Evolutionary conservation across 805 yeast species (phyloP), one percentile per base, ranked within the genome.

Genomic region (Candida oleophila): DNA sequence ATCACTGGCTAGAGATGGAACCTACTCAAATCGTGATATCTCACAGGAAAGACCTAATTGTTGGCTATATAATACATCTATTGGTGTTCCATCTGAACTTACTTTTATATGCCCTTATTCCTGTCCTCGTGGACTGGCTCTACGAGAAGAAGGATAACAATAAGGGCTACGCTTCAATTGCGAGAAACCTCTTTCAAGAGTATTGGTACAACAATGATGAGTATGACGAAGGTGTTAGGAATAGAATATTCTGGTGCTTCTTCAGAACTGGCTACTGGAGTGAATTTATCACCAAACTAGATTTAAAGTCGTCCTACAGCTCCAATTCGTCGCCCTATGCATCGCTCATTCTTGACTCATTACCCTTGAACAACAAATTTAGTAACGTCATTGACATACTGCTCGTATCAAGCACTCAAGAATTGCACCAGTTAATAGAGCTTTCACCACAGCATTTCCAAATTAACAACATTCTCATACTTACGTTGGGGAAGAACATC

Each of bases 121-220:
- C 76, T 1, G 59, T 62, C 0, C 47, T 70, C 2, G 52, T 69
- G 1, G 74, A 71, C 41, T 71, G 75, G 76, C 57, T 69, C 16
- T 47, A 54, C 22, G 73, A 67, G 39, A 62, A 62, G 45, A 56
- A 48, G 54, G 16, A 41, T 3, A 28, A 34, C 9, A 37, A 25
- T 20, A 14, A 33, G 11, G 36, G 28, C 2, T 44, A 47, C 15
- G 37, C 42, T 28, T 38, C 52, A 14, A 36, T 58, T 18, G 50
- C 49, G 47, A 50, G 43, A 14, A 42, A 49, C 4, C 43, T 67
- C 18, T 62, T 61, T 41, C 37, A 44, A 19, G 64, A 60, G 43
- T 66, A 42, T 45, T 66, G 70, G 71, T 33, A 42, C 8, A 53
- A 43, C 39, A 45, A 38, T 14, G 21, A 39, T 21, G 39, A 36